A percentile compares a stretch with the other conserved stretches of the same genome.
These are phyloP conservation scores for Naumovozyma baii DNA, from an alignment of 805 yeast genomes.

Conservation along the genomic window DNA sequence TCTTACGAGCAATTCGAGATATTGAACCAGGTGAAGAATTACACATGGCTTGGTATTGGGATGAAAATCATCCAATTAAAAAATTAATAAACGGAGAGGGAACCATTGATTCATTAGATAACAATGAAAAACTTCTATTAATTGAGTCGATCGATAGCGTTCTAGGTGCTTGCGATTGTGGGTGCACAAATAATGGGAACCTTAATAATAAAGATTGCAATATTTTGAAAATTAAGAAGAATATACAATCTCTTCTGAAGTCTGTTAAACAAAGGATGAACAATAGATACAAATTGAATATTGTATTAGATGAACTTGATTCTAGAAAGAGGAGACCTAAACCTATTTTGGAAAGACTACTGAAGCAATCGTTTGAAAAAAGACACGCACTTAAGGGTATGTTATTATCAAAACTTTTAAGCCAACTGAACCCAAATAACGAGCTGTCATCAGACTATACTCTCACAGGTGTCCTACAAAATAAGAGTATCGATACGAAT, in stretches of 20 bases:
- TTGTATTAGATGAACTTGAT: conserved; percentile 24
- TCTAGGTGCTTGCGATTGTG: conserved; percentile 55
- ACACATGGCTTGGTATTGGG: conserved; percentile 86
- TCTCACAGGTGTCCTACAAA: too few relatives aligned
- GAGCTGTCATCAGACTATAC: too few relatives aligned
- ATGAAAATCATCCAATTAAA: conserved; percentile 59
- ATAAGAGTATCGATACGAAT: too few relatives aligned
- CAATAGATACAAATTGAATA: conserved; percentile 31
- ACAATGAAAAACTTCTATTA: conserved; percentile 43
- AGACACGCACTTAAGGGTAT: neutral
- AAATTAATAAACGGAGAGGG: conserved; percentile 37
- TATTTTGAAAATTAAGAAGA: conserved; percentile 50
- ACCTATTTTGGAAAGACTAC: conserved; percentile 4
- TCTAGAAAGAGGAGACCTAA: neutral
- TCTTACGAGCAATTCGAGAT: conserved; percentile 46
- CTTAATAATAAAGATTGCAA: conserved; percentile 41
- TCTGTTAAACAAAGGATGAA: conserved; percentile 38
- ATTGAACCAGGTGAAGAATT: conserved; percentile 62
- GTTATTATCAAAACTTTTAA: neutral
- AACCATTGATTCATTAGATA: conserved; percentile 47
- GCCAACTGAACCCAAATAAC: neutral
- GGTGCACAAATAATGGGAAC: conserved; percentile 28
- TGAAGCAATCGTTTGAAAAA: conserved; percentile 3
- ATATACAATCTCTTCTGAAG: conserved; percentile 49
- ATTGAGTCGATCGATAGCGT: conserved; percentile 56